Evolutionary conservation across 192 early-diverging fungal genomes (phyloP), one percentile per base, ranked within the genome.

Genomic region (Coemansia sp.): DNA sequence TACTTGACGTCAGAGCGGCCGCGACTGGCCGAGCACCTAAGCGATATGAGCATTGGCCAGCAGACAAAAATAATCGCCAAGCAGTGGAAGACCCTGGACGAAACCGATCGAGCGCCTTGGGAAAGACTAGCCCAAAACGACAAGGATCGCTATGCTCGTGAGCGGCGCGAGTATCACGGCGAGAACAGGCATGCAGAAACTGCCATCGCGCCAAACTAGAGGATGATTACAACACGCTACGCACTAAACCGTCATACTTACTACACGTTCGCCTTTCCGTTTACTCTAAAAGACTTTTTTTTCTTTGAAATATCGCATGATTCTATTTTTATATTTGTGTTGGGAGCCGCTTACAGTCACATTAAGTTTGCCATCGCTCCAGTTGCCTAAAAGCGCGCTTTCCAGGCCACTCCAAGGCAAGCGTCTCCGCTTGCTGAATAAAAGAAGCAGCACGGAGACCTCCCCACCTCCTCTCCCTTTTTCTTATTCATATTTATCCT

Each of bases 41-140:
- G 92, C 19, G 88, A 89, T 24, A 86, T 80, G 57, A 87, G 87
- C 27, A 86, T 92, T 60, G 92, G 92, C 14, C 87, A 88, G 11
- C 91, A 94, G 46, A 90, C 88, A 39, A 88, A 92, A 64, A 76
- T 91, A 1, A 91, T 94, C 64, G 90, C 93, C 19, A 73, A 79
- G 37, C 68, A 72, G 29, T 89, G 87, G 87, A 84, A 84, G 29
- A 35, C 32, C 1, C 60, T 89, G 64, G 64, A 77, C 25, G 81
- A 84, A n/a, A 68, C 70, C 11, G 80, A 84, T 32, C 75, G 79
- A 11, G 77, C 60, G 15, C 87, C 87, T 4, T 89, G 84, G 85
- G 70, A 84, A 35, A 59, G 57, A 35, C 71, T 86, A 22, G 87
- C 87, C 24, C 71, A 83, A 10, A 54, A 74, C 19, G 87, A 89